phyloP scores from a whole-genome alignment of 208 protist species.

The Leishmania turanica region DNA sequence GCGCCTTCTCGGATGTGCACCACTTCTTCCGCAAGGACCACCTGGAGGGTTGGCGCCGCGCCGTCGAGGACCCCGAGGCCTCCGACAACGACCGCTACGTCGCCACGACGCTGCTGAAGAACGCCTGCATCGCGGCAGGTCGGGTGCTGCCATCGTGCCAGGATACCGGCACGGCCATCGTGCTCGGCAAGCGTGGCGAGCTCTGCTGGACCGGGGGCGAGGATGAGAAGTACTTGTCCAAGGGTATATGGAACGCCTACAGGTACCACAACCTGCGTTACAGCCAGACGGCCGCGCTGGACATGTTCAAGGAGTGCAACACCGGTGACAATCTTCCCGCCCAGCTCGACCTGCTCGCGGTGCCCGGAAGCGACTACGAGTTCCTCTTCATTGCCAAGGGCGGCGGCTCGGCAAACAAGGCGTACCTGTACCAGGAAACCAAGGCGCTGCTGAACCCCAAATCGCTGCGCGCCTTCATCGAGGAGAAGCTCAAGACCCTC shows the following conservation, averaged over 20 bases:
- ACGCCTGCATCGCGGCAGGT: conserved; percentile 95
- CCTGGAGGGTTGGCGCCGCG: conserved; percentile 93
- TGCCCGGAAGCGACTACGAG: conserved; percentile 94
- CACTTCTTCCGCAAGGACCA: conserved; percentile 96
- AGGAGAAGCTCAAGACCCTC: conserved; percentile 94
- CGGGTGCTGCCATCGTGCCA: conserved; percentile 94
- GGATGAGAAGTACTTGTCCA: conserved; percentile 94
- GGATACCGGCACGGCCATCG: conserved; percentile 98
- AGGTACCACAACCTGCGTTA: conserved; percentile 96
- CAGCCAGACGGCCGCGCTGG: conserved; percentile 94
- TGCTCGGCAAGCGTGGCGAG: conserved; percentile 96
- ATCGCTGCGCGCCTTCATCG: conserved; percentile 92
- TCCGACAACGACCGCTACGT: conserved; percentile 97
- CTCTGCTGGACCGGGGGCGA: conserved; percentile 96
- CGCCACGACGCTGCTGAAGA: conserved; percentile 95
- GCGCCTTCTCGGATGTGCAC: conserved; percentile 94
- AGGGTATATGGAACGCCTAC: conserved; percentile 97
- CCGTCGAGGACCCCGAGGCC: conserved; percentile 96
- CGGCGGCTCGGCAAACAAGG: conserved; percentile 98
- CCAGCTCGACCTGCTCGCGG: conserved; percentile 97
- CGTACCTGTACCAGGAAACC: conserved; percentile 97
- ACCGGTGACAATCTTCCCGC: conserved; percentile 97
- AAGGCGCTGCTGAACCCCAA: conserved; percentile 96
- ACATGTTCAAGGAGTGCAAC: conserved; percentile 98
- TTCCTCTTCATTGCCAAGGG: conserved; percentile 98